Conservation (phyloP, 257 asterid genomes). For the Solanum pennellii region DNA sequence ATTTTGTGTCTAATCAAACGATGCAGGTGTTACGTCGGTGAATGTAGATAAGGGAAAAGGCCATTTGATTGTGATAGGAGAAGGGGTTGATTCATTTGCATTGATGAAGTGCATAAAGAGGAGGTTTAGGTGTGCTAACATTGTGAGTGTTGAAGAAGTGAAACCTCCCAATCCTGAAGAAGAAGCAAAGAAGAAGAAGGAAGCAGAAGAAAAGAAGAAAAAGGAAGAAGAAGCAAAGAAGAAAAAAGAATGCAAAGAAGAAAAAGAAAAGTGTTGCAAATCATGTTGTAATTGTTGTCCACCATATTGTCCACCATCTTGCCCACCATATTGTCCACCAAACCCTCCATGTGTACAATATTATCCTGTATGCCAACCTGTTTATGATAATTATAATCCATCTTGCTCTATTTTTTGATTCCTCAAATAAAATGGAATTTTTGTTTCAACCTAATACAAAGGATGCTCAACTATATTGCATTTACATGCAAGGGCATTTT, state of each 20-base stretch:
- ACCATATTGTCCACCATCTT: not conserved
- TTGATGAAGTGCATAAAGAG: conserved; percentile 20
- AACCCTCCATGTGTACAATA: conserved; percentile 2
- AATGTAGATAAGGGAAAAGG: conserved; percentile 1
- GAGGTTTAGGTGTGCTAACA: conserved; percentile 14
- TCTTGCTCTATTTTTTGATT: not conserved
- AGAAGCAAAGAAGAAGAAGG: not conserved
- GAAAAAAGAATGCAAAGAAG: not conserved
- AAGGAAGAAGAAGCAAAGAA: not conserved
- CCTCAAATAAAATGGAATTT: not conserved
- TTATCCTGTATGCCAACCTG: conserved; percentile 1
- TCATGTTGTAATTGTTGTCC: not conserved
- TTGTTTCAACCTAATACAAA: not conserved
- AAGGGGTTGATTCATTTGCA: conserved; percentile 19
- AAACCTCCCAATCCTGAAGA: not conserved
- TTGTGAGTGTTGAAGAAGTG: conserved; percentile 4
- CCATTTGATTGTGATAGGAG: conserved; percentile 24
- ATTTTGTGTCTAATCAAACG: not conserved
- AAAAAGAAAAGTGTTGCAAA: not conserved
- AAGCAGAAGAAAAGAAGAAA: not conserved
- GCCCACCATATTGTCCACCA: too few relatives aligned
- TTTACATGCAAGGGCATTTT: not conserved
- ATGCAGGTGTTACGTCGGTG: conserved; percentile 20
- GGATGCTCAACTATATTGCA: not conserved
- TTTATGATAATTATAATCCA: not conserved